Percentiles rank a stretch among this genome's conserved stretches.
phyloP scores from a whole-genome alignment of 2,329 filamentous ascomycete species.

The Camptophora hylomeconis region DNA sequence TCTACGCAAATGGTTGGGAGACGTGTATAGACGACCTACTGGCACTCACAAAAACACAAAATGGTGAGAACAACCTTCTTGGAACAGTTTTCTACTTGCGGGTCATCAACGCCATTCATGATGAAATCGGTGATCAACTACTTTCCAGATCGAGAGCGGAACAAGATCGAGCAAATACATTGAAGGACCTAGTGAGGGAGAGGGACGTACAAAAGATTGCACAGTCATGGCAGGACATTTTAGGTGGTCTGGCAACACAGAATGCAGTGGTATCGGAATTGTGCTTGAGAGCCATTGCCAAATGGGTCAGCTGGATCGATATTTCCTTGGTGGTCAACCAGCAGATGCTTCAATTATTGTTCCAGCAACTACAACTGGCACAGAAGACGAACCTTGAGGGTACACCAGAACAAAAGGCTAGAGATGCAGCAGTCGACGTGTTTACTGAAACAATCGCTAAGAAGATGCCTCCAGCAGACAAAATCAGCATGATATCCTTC shows the following conservation, averaged over 20 bases:
- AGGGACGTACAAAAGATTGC: constrained; percentile 83
- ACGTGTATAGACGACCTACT: constrained; percentile 85
- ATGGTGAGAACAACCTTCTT: constrained; percentile 52
- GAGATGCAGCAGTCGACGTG: constrained; percentile 84
- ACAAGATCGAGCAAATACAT: constrained; percentile 69
- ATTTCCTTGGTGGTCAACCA: constrained; percentile 87
- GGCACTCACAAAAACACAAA: constrained; percentile 54
- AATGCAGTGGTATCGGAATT: constrained; percentile 68
- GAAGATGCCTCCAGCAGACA: constrained; percentile 91
- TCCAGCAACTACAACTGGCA: constrained; percentile 74
- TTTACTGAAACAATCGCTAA: constrained; percentile 94
- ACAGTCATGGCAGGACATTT: constrained; percentile 79
- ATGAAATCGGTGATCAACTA: constrained; percentile 91
- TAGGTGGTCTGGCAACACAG: constrained; percentile 60
- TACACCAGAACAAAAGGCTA: constrained; percentile 56
- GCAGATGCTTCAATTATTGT: constrained; percentile 69
- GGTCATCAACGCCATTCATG: constrained; percentile 78
- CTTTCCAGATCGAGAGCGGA: constrained; percentile 66
- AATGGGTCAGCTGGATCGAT: constrained; percentile 98
- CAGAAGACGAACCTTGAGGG: constrained; percentile 49
- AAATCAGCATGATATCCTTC: constrained; percentile 85
- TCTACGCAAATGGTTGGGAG: constrained; percentile 80
- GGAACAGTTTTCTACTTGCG: constrained; percentile 82
- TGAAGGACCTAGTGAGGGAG: constrained; percentile 81
- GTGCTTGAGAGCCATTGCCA: constrained; percentile 80